Conservation (phyloP, 345 rosid genomes). For the Aurinia saxatilis region DNA sequence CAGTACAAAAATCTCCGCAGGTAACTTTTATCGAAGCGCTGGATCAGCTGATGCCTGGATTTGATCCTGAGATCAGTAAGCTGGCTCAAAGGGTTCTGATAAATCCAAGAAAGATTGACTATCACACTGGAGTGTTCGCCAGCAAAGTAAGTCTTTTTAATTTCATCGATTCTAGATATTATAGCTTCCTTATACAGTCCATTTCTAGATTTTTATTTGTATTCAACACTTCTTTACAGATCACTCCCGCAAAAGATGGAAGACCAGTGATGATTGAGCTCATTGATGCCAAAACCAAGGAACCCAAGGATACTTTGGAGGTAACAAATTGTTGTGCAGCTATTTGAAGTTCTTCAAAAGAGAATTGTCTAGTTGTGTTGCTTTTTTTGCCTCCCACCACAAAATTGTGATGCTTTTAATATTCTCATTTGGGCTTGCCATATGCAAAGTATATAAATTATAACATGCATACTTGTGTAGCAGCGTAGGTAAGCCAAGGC, state of each 20-base stretch:
- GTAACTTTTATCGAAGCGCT: constrained; percentile 95
- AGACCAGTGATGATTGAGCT: constrained; percentile 94
- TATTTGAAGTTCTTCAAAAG: not conserved
- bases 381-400: not conserved
- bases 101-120: constrained; percentile 92
- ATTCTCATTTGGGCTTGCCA: not conserved
- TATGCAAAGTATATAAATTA: not conserved
- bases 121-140: constrained; percentile 94
- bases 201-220: not conserved
- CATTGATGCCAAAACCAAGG: constrained; percentile 96
- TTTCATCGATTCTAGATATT: not conserved
- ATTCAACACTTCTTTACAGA: constrained; percentile 31
- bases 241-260: constrained; percentile 93
- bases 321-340: constrained; percentile 28
- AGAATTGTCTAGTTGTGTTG: not conserved
- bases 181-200: not conserved
- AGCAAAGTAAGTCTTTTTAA: constrained; percentile 52
- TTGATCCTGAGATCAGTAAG: constrained; percentile 98
- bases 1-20: constrained; percentile 21
- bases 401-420: not conserved
- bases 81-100: constrained; percentile 92
- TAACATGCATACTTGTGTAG: not conserved
- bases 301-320: constrained; percentile 79
- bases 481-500: not conserved
- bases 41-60: constrained; percentile 99